Evolutionary conservation across 108 stramenopile genomes (phyloP), one percentile per base, ranked within the genome.

Genomic region (Licmophora abbreviata): DNA sequence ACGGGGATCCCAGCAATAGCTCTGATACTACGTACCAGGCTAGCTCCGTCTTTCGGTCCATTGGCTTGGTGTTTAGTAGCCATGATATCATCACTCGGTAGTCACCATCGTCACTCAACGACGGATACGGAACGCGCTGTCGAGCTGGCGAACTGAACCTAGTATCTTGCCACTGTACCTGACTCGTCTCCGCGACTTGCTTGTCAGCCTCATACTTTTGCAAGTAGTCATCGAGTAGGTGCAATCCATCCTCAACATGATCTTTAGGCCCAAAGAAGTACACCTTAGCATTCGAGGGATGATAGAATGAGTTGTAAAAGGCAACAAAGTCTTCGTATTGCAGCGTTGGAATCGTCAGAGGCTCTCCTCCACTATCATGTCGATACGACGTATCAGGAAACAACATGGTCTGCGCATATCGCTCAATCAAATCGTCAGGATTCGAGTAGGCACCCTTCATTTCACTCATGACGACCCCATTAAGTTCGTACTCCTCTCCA

Each of bases 381-480:
- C 51, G 58, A 56, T 96, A 97, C 1, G 81, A 56, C 61, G 79
- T 94, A 51, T 89, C 87, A 3, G 93, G 78, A 61, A 97, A 96
- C 1, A 95, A 67, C 1, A 85, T 59, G 29, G 71, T 55, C 55
- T 94, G 85, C 18, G 79, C 58, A 8, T 77, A 69, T 24, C 86
- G 66, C 37, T 72, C 57, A 44, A 90, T 58, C 18, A 84, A 66
- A 12, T 60, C 70, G 61, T 94, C 88, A 15, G 95, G 90, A 51
- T 82, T 63, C 30, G 80, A 80, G 46, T 95, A 93, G 1, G 84
- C 93, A 1, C 88, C 95, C 54, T 93, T 94, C 87, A 95, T 93
- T 57, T 94, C 84, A 59, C 79, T 89, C 71, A 56, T 14, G 20
- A 95, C 95, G 21, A 93, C 92, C 36, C 97, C 97, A 59, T 87